phyloP scores from a whole-genome alignment of 177 flowering plant genomes.

The Tripterygium wilfordii region DNA sequence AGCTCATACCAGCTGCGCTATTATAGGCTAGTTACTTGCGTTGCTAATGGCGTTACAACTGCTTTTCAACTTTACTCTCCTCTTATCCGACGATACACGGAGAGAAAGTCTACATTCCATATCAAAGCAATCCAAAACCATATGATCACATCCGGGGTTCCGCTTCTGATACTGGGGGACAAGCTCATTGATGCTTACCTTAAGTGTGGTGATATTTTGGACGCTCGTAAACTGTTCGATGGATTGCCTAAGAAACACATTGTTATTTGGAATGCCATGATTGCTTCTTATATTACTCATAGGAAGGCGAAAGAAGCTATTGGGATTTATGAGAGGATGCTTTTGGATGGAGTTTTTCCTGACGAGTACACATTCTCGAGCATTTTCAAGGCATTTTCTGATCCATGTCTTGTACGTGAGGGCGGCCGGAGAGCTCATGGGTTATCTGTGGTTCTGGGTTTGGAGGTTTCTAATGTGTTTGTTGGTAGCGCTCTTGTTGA shows the following conservation, averaged over 20 bases:
- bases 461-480: constrained; percentile 34
- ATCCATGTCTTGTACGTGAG: constrained; percentile 35
- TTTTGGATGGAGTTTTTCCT: constrained; percentile 29
- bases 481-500: constrained; percentile 50
- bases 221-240: constrained; percentile 47
- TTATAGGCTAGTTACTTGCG: too few relatives aligned
- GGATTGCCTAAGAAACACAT: constrained; percentile 37
- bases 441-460: constrained; percentile 30
- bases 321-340: constrained; percentile 29
- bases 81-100: constrained; percentile 27
- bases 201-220: constrained; percentile 28
- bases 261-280: constrained; percentile 53
- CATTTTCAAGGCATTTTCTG: constrained; percentile 40
- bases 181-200: constrained; percentile 39
- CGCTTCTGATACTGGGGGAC: constrained; percentile 26
- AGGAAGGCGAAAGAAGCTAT: constrained; percentile 34
- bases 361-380: constrained; percentile 49
- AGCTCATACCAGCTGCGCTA: too few relatives aligned
- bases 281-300: constrained; percentile 28
- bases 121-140: constrained; percentile 29
- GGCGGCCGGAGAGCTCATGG: constrained; percentile 42
- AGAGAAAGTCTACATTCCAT: constrained; percentile 14
- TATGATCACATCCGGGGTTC: constrained; percentile 31
- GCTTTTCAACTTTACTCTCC: constrained; percentile 28
- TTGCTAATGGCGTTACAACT: too few relatives aligned